Base-by-base conservation (phyloP, 2,329 filamentous ascomycete genomes). In the Stemphylium beticola region DNA sequence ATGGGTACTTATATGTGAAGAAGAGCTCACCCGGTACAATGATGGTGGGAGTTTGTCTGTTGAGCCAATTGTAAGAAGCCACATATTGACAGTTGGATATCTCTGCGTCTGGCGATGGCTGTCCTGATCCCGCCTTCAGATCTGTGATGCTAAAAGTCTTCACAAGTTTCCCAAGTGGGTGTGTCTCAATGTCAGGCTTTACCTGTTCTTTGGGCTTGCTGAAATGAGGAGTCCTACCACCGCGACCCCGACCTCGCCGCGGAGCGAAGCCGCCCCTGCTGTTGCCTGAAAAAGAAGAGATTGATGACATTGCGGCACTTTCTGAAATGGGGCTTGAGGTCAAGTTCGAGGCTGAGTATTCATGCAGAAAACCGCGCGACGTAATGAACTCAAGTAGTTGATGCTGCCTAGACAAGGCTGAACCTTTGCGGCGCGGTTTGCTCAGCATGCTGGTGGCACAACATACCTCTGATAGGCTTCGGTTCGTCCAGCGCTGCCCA, bases 51-150 rank as follows among this genome's bases (percentile, higher is more conserved):
- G 24, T 49, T 31, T 66, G 54, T 24, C 73, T 48, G 17, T 64
- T 71, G 4, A 81, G 32, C 82, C 81, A 85, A 60, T 80, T 85
- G 72, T 82, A 85, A 0, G 82, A 84, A 17, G 79, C 76, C 26
- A 83, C 61, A 63, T 79, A 78, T 36, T 77, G 52, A 55, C 72
- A 74, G 43, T 78, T 61, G 7, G 61, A 68, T 50, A 82, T 82
- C 6, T 54, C 61, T 0, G 67, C 34, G 33, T 33, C 7, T 4
- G 42, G n/a, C 14, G 11, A 2, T 6, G 37, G 4, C n/a, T 20
- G 29, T 2, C 40, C 24, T 3, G 33, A 14, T 4, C 15, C 18
- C 8, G 26, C 6, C 8, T 47, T 48, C 8, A 71, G 50, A 24
- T 65, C 56, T 14, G 57, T 50, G 8, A 17, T 44, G 4, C 33